phyloP scores from a whole-genome alignment of 192 early-diverging fungal genomes.

The Backusella psychrophila region DNA sequence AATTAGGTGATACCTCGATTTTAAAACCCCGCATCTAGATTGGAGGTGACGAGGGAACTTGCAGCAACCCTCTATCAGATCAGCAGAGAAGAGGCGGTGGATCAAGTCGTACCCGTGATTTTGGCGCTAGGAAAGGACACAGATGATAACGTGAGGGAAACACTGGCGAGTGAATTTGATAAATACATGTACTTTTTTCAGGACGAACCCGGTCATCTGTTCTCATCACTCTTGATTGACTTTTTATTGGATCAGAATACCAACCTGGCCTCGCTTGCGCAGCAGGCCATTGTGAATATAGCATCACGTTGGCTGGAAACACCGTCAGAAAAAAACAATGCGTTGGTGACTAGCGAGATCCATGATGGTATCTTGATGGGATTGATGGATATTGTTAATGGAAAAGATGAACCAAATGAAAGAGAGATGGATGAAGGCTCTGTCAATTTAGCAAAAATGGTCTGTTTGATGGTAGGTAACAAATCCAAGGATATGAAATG shows the following conservation, averaged over 20 bases:
- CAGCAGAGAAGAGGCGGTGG: slow-evolving; percentile 35
- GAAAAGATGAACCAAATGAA: not conserved
- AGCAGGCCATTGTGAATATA: slow-evolving; percentile 43
- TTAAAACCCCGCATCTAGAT: slow-evolving; percentile 19
- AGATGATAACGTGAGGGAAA: slow-evolving; percentile 43
- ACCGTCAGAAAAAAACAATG: slow-evolving; percentile 12
- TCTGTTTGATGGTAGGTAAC: slow-evolving; percentile 34
- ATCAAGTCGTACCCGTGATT: slow-evolving; percentile 37
- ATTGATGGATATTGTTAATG: slow-evolving; percentile 25
- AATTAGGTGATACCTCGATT: slow-evolving; percentile 1
- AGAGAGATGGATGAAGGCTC: slow-evolving; percentile 32
- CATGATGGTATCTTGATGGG: slow-evolving; percentile 51
- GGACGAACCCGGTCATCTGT: slow-evolving; percentile 33
- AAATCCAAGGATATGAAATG: not conserved
- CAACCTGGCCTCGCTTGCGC: slow-evolving; percentile 44
- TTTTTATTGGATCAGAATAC: slow-evolving; percentile 57
- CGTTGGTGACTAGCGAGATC: slow-evolving; percentile 48
- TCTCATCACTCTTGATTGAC: slow-evolving; percentile 44
- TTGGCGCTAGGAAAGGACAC: slow-evolving; percentile 35
- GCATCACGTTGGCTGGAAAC: slow-evolving; percentile 38
- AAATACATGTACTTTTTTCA: slow-evolving; percentile 49
- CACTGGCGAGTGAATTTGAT: slow-evolving; percentile 43
- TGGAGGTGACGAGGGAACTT: slow-evolving; percentile 41
- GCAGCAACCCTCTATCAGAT: slow-evolving; percentile 34
- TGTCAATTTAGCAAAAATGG: slow-evolving; percentile 38